Base-by-base conservation (phyloP, 192 early-diverging fungal genomes). In the Coemansia sp. region DNA sequence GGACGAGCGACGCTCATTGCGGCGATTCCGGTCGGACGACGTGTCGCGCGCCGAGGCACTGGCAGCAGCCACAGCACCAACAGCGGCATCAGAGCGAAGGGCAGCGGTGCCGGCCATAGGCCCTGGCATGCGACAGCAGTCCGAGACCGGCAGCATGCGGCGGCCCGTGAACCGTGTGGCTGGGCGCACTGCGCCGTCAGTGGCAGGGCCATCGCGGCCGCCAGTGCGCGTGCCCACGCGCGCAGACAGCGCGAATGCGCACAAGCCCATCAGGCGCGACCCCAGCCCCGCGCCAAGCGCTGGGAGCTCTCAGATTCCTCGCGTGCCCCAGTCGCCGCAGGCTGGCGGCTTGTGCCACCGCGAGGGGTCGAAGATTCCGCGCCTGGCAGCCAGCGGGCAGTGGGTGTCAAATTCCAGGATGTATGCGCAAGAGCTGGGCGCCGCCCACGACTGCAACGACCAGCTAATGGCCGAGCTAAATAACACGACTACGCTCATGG, bases 71-170 rank as follows among this genome's bases (percentile, higher is more conserved):
- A 36, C 40, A 46, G 47, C 27, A 29, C 39, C 36, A 43, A 36
- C 63, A 27, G 51, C 46, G 31, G 63, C 63, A 65, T 24, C 63
- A 42, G 63, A 49, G n/a, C 29, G 32, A 15, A 56, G 60, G 24
- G 60, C 49, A 6, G 46, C 53, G 25, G 60, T 63, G 1, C 67
- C 45, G 22, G 63, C 40, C 29, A 65, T 64, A 8, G 64, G 58
- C 14, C 27, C 39, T 29, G 37, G n/a, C 27, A 65, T 70, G 3
- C 59, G 62, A 47, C 76, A 78, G 53, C 76, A 72, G 61, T 72
- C 76, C 4, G 76, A 78, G 60, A 29, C 62, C 4, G 67, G 39
- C 9, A 35, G 27, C 20, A 49, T 42, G 10, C 59, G 40, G 35
- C 60, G 49, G 12, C 59, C 49, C 14, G 24, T 47, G 10, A 38